Base-by-base conservation (phyloP, 2,329 filamentous ascomycete genomes). In the Aspergillus pseudoglaucus region DNA sequence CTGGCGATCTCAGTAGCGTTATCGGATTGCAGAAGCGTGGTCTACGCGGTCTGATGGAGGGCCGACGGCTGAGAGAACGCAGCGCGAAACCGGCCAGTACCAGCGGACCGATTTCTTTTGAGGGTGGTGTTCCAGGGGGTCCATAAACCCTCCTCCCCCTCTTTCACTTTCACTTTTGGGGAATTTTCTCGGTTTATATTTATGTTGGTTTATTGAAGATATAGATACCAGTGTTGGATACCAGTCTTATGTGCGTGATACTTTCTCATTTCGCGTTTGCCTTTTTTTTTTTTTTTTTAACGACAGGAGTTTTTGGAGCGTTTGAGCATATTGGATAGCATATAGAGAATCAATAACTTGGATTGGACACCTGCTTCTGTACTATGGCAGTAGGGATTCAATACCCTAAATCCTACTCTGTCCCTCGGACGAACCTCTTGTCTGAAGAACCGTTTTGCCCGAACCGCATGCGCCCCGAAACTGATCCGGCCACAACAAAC, bases 21-120 rank as follows among this genome's bases (percentile, higher is more conserved):
- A 95, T 98, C 57, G 93, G 93, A 0, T 66, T 98, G 54, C 93
- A 98, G 74, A 98, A 98, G 74, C 79, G 93, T 46, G 93, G 93
- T 0, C 68, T 98, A 32, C 78, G 91, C 50, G 93, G 93, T 0
- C 68, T 98, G 56, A 97, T 98, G 93, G 93, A 97, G 68, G 91
- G 91, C 3, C 76, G 91, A 40, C 78, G 91, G 51, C 83, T 96
- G 75, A 77, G 90, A 40, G 89, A 95, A 66, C 76, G 88, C 54
- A 79, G 77, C 10, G 69, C 55, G 6, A 67, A 66, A 44, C 63
- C 64, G 1, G 45, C 60, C 2, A 64, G 59, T 38, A 45, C 46
- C 9, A 48, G 57, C 6, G 58, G 52, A 41, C 35, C 25, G 37
- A 22, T 32, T 7, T 17, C 45, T 12, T 14, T 42, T 30, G 33